These are phyloP conservation scores for Brassica napus DNA, from an alignment of 345 rosid species.

Conservation along the genomic window Da-Ae NC_063439.1:6117001-6117500, in stretches of 20 bases:
- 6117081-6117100: conserved; percentile 96
- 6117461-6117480: conserved; percentile 87
- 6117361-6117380: conserved; percentile 57
- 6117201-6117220: background rate
- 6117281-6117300: conserved; percentile 52
- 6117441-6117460: conserved; percentile 75
- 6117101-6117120: conserved; percentile 73
- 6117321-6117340: conserved; percentile 75
- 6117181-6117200: background rate
- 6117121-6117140: conserved; percentile 81
- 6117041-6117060: conserved; percentile 27
- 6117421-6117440: conserved; percentile 37
- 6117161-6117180: conserved; percentile 13
- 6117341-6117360: conserved; percentile 67
- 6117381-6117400: background rate
- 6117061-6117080: conserved; percentile 35
- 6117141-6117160: conserved; percentile 54
- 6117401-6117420: conserved; percentile 27
- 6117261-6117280: background rate
- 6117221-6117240: conserved; percentile 1
- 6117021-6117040: conserved; percentile 16
- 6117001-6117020: conserved; percentile 10
- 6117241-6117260: background rate
- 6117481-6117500: conserved; percentile 83
- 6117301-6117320: conserved; percentile 87